Conservation (phyloP, 78 protist genomes). For the Salpingoeca rosetta region DNA sequence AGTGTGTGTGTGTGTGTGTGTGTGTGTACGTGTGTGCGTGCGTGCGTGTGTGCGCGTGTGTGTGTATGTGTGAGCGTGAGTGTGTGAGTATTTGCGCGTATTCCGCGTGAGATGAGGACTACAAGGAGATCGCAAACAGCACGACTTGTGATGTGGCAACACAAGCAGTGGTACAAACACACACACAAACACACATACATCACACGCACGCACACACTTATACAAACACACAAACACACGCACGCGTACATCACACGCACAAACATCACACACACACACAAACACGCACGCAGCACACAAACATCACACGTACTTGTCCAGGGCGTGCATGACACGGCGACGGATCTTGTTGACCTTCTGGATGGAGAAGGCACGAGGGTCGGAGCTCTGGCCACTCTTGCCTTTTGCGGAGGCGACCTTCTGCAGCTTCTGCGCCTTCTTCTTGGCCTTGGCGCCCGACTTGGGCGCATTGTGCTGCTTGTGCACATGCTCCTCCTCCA, state of each 20-base stretch:
- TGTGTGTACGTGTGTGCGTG: background rate
- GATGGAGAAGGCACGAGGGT: background rate
- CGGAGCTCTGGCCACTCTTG: background rate
- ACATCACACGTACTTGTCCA: background rate
- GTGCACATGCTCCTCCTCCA: background rate
- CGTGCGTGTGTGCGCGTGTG: background rate
- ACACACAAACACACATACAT: too few species aligned
- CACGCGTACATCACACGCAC: too few species aligned
- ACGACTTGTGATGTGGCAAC: background rate
- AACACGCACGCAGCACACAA: too few species aligned
- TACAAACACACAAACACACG: too few species aligned
- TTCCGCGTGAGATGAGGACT: background rate
- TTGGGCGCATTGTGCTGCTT: background rate
- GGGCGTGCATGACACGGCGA: background rate
- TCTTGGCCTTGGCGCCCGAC: too few species aligned
- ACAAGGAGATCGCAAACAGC: background rate
- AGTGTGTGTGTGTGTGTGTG: background rate
- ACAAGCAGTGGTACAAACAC: background rate
- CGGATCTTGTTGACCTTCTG: background rate
- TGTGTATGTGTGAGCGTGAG: too few species aligned
- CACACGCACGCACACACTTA: background rate
- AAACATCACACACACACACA: too few species aligned
- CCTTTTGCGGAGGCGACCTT: background rate
- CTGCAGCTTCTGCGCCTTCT: background rate
- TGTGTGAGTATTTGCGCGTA: background rate